These are phyloP conservation scores for Candida nonsorbophila DNA, from an alignment of 805 yeast genomes.

Conservation along the genomic window DNA sequence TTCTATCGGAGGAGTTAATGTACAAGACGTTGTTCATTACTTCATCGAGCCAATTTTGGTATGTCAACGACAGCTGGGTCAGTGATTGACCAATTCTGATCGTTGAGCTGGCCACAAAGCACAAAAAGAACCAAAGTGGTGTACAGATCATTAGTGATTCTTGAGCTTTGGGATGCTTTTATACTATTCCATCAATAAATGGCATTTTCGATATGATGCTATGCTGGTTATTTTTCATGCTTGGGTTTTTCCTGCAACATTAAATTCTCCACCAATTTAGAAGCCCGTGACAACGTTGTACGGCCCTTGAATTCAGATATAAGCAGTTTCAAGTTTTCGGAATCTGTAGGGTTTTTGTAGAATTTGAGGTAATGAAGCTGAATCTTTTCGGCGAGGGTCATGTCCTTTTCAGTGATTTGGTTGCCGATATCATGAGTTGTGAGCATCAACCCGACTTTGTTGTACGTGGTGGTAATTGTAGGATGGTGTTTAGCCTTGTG, in stretches of 20 bases:
- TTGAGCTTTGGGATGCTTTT: no score
- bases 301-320: not conserved
- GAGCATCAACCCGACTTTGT: slow-evolving; percentile 46
- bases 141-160: no score
- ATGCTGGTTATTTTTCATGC: slow-evolving; percentile 1
- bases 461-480: slow-evolving; percentile 58
- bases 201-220: no score
- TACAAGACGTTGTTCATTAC: no score
- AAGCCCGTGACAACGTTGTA: not conserved
- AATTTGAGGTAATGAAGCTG: slow-evolving; percentile 8
- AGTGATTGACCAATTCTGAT: no score
- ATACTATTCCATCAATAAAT: no score
- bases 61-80: no score
- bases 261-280: slow-evolving; percentile 1
- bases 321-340: no score
- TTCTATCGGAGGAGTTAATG: no score
- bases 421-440: slow-evolving; percentile 61
- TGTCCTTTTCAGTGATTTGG: slow-evolving; percentile 50
- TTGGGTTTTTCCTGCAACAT: not conserved
- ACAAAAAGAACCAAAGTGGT: no score
- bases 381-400: slow-evolving; percentile 47
- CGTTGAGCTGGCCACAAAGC: no score
- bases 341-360: not conserved
- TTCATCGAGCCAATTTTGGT: no score
- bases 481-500: slow-evolving; percentile 69